Percentiles rank a stretch among this genome's conserved stretches.
phyloP scores from a whole-genome alignment of 75 land plant species.

The Adiantum capillusveneris region DNA sequence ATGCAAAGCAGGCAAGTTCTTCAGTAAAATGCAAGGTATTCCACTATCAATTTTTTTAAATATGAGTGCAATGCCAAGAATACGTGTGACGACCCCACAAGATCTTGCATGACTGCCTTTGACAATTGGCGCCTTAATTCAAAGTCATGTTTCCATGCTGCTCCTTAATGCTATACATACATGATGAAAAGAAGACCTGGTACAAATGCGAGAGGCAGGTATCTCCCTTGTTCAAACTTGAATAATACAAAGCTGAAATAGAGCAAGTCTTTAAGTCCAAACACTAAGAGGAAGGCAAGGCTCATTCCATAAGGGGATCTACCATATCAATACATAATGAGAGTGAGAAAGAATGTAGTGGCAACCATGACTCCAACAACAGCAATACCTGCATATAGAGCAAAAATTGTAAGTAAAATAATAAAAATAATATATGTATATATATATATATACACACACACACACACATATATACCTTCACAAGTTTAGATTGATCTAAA shows the following conservation, averaged over 20 bases:
- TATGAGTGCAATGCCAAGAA: constrained; percentile 46
- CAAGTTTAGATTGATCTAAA: no score
- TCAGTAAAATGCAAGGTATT: no score
- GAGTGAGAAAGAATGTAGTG: constrained; percentile 18
- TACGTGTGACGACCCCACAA: constrained; percentile 22
- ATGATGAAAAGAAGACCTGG: constrained; percentile 23
- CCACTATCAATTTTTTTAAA: constrained; percentile 61
- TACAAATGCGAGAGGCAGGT: constrained; percentile 51
- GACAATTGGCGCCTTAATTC: constrained; percentile 45
- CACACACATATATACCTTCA: no score
- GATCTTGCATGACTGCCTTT: constrained; percentile 8
- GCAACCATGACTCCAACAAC: no score
- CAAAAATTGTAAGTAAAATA: no score
- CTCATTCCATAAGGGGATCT: constrained; percentile 9
- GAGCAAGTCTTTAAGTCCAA: constrained; percentile 14
- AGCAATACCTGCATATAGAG: constrained; percentile 31
- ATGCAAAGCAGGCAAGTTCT: constrained; percentile 46
- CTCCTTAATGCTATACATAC: no score
- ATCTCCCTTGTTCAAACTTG: constrained; percentile 35
- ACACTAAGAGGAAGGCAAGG: constrained; percentile 14
- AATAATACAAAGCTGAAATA: constrained; percentile 27
- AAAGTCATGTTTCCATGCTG: no score
- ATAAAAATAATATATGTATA: no score
- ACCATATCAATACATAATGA: constrained; percentile 45
- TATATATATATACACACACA: no score